A percentile compares a stretch with the other conserved stretches of the same genome.
Conservation (phyloP, 129 eudicot species). For the Escallonia herrerae region DNA sequence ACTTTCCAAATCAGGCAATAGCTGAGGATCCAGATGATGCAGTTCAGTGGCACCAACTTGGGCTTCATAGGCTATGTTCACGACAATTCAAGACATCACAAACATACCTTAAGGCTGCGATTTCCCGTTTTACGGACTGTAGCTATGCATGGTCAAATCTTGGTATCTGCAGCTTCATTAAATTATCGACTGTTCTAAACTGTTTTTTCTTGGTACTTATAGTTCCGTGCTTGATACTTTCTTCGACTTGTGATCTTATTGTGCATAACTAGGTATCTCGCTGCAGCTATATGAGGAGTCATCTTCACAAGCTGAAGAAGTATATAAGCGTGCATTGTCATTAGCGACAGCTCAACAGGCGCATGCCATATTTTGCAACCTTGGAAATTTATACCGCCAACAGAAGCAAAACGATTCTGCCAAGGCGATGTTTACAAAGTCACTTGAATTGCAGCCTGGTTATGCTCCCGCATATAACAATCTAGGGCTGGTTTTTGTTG, state of each 20-base stretch:
- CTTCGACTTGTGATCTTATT: background rate
- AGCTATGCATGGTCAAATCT: constrained; percentile 93
- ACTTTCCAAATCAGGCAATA: constrained; percentile 52
- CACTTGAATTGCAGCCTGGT: constrained; percentile 86
- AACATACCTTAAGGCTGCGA: constrained; percentile 83
- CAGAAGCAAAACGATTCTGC: constrained; percentile 53
- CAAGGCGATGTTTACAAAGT: constrained; percentile 88
- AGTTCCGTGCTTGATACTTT: background rate
- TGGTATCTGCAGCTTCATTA: constrained; percentile 34
- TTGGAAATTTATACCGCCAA: constrained; percentile 84
- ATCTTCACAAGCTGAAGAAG: constrained; percentile 75
- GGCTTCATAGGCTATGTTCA: constrained; percentile 82
- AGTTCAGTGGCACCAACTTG: constrained; percentile 92
- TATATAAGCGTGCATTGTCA: constrained; percentile 69
- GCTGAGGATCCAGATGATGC: constrained; percentile 88
- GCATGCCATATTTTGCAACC: constrained; percentile 61
- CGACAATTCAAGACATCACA: constrained; percentile 73
- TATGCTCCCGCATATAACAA: constrained; percentile 96
- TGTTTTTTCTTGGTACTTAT: background rate
- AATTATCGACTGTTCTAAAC: background rate
- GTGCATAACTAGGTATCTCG: constrained; percentile 47
- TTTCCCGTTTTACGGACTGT: constrained; percentile 73
- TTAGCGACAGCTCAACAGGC: constrained; percentile 63
- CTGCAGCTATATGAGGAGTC: constrained; percentile 70
- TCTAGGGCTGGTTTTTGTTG: constrained; percentile 89